Evolutionary conservation across 805 yeast species (phyloP).

Genomic region (Nakazawaea wickerhamii): DNA sequence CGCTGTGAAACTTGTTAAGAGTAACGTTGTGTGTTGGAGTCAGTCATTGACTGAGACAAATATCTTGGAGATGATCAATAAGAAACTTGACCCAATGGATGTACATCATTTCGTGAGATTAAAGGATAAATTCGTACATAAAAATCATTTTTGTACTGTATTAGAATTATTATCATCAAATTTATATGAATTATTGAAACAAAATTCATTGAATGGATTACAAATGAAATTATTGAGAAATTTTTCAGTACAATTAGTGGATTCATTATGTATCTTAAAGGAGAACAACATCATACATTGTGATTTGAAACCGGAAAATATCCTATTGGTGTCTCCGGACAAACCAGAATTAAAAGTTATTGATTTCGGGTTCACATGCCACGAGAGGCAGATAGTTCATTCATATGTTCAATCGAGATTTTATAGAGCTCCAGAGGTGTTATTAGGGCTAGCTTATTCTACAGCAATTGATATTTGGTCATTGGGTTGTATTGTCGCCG

Average conservation of each 20-base stretch:
- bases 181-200: constrained; percentile 83
- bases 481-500: constrained; percentile 55
- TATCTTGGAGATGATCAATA: constrained; percentile 75
- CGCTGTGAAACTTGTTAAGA: constrained; percentile 92
- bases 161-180: constrained; percentile 87
- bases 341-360: constrained; percentile 85
- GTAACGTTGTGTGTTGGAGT: constrained; percentile 84
- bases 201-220: constrained; percentile 89
- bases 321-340: constrained; percentile 72
- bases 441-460: constrained; percentile 86
- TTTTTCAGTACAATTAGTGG: constrained; percentile 76
- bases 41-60: constrained; percentile 90
- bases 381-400: constrained; percentile 81
- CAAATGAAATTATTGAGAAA: constrained; percentile 72
- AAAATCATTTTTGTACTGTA: constrained; percentile 87
- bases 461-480: constrained; percentile 86
- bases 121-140: constrained; percentile 86
- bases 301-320: constrained; percentile 95
- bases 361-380: constrained; percentile 95
- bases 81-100: constrained; percentile 61
- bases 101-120: constrained; percentile 72
- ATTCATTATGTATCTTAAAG: constrained; percentile 74
- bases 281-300: constrained; percentile 87
- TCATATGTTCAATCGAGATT: constrained; percentile 91
- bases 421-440: constrained; percentile 92